A percentile compares a stretch with the other conserved stretches of the same genome.
These are phyloP conservation scores for Dipodascus albidus DNA, from an alignment of 805 yeast species.

Conservation along the genomic window DNA sequence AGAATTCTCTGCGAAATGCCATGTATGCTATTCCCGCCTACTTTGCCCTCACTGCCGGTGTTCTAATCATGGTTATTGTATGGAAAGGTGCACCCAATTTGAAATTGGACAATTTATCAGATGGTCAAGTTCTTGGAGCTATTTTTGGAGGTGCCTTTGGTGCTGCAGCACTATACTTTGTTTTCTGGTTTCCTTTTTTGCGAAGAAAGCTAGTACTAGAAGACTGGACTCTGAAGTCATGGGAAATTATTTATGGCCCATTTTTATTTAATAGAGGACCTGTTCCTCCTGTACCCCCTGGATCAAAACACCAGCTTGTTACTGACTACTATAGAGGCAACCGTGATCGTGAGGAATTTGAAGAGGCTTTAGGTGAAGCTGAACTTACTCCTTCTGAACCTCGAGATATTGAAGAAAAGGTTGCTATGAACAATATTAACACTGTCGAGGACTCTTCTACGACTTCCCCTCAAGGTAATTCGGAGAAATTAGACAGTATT, in stretches of 20 bases:
- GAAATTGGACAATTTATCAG: slow-evolving; percentile 40
- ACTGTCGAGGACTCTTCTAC: slow-evolving; percentile 26
- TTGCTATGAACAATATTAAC: slow-evolving; percentile 28
- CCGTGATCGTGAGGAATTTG: slow-evolving; percentile 5
- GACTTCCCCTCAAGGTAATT: neutral
- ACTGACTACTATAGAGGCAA: slow-evolving; percentile 46
- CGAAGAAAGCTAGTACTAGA: slow-evolving; percentile 45
- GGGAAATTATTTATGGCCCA: slow-evolving; percentile 50
- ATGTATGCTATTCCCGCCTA: slow-evolving; percentile 46
- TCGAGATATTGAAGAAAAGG: slow-evolving; percentile 26
- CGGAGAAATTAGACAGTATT: slow-evolving; percentile 4
- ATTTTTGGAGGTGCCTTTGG: slow-evolving; percentile 55
- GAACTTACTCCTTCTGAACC: slow-evolving; percentile 17
- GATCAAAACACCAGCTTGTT: slow-evolving; percentile 32
- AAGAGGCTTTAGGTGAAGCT: slow-evolving; percentile 7
- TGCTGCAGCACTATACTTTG: slow-evolving; percentile 38
- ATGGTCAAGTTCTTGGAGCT: slow-evolving; percentile 43
- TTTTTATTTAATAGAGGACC: slow-evolving; percentile 41
- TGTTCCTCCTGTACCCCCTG: slow-evolving; percentile 59
- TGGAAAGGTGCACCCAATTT: slow-evolving; percentile 74
- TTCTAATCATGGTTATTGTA: slow-evolving; percentile 64
- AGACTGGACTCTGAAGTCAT: slow-evolving; percentile 57
- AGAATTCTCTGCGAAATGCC: slow-evolving; percentile 43
- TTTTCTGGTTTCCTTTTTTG: slow-evolving; percentile 52
- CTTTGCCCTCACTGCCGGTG: slow-evolving; percentile 47